Percentiles rank a stretch among this genome's conserved stretches.
Conservation (phyloP, 1,284 basidiomycete genomes). For the Cystobasidiaceae sp. region DNA sequence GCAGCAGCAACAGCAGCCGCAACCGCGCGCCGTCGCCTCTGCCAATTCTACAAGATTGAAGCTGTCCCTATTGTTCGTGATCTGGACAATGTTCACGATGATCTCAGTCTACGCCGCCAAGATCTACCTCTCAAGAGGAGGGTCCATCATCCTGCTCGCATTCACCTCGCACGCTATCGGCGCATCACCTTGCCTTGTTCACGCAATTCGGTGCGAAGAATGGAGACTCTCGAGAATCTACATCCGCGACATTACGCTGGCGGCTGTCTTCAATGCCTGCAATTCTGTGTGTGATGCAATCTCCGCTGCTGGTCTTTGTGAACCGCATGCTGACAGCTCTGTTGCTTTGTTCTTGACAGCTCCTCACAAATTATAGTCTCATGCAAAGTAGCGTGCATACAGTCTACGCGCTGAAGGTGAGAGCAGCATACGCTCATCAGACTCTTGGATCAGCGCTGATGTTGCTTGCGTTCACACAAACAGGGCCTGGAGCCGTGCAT, state of each 20-base stretch:
- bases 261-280: neutral
- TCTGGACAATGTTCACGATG: neutral
- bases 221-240: neutral
- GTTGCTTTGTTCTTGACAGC: neutral
- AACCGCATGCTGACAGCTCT: neutral
- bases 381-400: neutral
- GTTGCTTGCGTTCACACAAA: neutral
- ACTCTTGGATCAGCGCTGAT: neutral
- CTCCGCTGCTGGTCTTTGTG: neutral
- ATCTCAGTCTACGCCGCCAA: neutral
- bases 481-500: neutral
- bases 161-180: neutral
- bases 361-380: neutral
- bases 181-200: neutral
- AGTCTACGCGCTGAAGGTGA: neutral
- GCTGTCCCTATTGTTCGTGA: neutral
- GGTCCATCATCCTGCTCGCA: neutral
- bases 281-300: neutral
- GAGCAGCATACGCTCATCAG: neutral
- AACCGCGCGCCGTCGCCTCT: too few species aligned
- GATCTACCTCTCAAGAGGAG: neutral
- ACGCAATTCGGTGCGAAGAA: neutral
- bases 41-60: neutral
- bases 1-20: too few species aligned
- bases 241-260: neutral